Base-by-base conservation (phyloP, 2,329 filamentous ascomycete genomes). In the Xylariaceae sp. region DNA sequence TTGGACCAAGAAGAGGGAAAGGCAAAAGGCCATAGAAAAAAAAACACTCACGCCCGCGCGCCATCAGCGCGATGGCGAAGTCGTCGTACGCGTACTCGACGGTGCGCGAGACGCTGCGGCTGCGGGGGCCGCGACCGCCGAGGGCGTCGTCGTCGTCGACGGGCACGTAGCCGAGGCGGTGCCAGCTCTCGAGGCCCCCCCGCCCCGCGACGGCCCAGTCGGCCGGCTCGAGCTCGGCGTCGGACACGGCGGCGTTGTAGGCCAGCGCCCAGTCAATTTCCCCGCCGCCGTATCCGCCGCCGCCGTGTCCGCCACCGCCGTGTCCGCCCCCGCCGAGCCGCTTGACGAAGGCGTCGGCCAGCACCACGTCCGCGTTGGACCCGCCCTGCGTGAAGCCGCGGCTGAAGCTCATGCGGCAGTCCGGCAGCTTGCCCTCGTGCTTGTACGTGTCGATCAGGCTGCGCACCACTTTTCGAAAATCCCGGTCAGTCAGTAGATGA, bases 31-130 rank as follows among this genome's bases (percentile, higher is more conserved):
- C n/a, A n/a, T n/a, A n/a, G n/a, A n/a, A n/a, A n/a, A n/a, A n/a
- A n/a, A n/a, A n/a, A n/a, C n/a, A n/a, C n/a, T n/a, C n/a, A n/a
- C n/a, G 58, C 0, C 64, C 70, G 4, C 65, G 63, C 1, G 81
- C 80, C 36, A 88, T 68, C 13, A 71, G 58, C 1, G 76, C 72
- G 36, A 85, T 75, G 42, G 72, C 76, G 47, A 80, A 90, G 58
- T 89, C 84, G 47, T 89, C 73, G 58, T 89, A 90, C 0, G 82
- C 78, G 53, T 89, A 90, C 54, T 89, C 84, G 4, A 89, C 75
- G 0, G 82, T 87, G 3, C 84, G 70, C 3, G 78, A 85, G 13
- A 89, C 73, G 33, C 71, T 79, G 11, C 84, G 75, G 1, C 78
- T 83, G 45, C 74, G 70, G 0, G 77, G 74, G 0, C 83, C 83